Percentiles rank a stretch among this genome's conserved stretches.
phyloP scores from a whole-genome alignment of 2,329 filamentous ascomycete genomes.

The Botrytis sinoallii region DNA sequence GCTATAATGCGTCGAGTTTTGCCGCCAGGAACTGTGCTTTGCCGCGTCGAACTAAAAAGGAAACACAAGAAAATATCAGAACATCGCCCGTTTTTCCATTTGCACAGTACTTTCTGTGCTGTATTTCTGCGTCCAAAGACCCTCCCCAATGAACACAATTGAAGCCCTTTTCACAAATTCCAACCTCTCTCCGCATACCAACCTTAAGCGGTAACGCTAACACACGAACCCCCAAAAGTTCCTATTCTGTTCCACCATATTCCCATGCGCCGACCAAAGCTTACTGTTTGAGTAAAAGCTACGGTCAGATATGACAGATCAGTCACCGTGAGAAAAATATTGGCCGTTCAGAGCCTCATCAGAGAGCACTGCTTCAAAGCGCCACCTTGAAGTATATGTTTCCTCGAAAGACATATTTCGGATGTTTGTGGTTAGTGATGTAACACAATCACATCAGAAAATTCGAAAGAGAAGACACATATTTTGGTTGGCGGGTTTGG shows the following conservation, averaged over 20 bases:
- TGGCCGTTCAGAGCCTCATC: too few relatives aligned
- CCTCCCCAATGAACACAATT: not conserved
- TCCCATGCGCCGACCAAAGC: not conserved
- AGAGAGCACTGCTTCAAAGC: not conserved
- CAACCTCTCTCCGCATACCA: not conserved
- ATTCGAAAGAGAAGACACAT: too few relatives aligned
- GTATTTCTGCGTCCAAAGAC: not conserved
- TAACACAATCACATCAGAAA: not conserved
- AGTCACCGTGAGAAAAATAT: too few relatives aligned
- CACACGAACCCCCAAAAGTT: not conserved
- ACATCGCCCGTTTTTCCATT: not conserved
- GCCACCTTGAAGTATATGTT: too few relatives aligned
- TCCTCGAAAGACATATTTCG: too few relatives aligned
- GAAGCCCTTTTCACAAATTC: not conserved
- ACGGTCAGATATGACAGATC: not conserved
- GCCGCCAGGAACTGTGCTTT: too few relatives aligned
- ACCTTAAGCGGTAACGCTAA: not conserved
- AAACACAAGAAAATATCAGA: not conserved
- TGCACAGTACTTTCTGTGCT: not conserved
- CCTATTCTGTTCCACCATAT: not conserved
- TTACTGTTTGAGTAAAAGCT: not conserved
- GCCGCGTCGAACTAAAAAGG: not conserved
- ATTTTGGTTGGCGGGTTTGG: rapidly evolving
- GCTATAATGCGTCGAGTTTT: not conserved
- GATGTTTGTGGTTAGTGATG: too few relatives aligned